A percentile compares a stretch with the other conserved stretches of the same genome.
Evolutionary conservation across 176 grass and related monocot genomes (phyloP).

Genomic region (Oryza brachyantha): DNA sequence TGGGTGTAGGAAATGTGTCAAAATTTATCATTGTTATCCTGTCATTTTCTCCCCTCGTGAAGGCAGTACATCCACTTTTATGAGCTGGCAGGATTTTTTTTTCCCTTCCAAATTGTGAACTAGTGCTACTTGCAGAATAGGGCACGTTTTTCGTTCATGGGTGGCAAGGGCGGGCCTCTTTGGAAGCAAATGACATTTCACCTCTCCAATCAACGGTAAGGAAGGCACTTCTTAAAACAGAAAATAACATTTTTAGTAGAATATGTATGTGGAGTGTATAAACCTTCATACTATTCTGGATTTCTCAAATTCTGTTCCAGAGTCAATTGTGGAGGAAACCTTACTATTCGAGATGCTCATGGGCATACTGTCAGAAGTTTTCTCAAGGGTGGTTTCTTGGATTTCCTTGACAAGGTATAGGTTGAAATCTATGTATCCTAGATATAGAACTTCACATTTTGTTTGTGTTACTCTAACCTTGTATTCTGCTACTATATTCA

Average conservation of each 20-base stretch:
- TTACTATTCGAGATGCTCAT: slow-evolving; percentile 53
- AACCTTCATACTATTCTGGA: background rate
- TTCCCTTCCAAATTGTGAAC: background rate
- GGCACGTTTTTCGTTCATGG: slow-evolving; percentile 99
- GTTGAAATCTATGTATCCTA: background rate
- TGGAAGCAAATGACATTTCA: slow-evolving; percentile 93
- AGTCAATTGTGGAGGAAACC: slow-evolving; percentile 63
- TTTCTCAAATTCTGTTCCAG: slow-evolving; percentile 36
- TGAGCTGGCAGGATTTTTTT: background rate
- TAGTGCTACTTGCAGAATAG: slow-evolving; percentile 67
- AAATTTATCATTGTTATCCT: background rate
- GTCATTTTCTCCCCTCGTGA: background rate
- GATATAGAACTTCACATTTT: slow-evolving; percentile 1
- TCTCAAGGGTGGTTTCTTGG: slow-evolving; percentile 78
- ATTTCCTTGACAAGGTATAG: slow-evolving; percentile 86
- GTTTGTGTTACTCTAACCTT: background rate
- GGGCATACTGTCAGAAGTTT: slow-evolving; percentile 50
- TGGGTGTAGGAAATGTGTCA: background rate
- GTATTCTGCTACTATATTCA: background rate
- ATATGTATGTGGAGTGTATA: background rate
- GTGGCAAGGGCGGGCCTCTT: slow-evolving; percentile 81
- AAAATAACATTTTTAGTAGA: background rate
- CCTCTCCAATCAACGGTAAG: slow-evolving; percentile 59
- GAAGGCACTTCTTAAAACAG: slow-evolving; percentile 16
- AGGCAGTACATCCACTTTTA: background rate